phyloP scores from a whole-genome alignment of 495 filamentous ascomycete genomes.

The Penicillium crystallinum region DNA sequence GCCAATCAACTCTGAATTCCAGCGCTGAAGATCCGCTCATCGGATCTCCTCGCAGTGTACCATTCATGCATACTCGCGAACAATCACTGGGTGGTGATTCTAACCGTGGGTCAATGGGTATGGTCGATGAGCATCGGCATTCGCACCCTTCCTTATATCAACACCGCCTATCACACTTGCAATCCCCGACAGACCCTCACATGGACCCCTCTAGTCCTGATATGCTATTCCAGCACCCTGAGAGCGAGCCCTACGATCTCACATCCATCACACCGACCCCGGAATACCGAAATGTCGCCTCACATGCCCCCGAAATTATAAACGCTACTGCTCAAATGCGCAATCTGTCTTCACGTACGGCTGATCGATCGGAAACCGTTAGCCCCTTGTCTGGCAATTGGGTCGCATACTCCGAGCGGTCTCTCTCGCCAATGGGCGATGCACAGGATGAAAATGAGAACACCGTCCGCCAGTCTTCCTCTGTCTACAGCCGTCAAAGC shows the following conservation, averaged over 20 bases:
- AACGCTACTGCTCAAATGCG: constrained; percentile 14
- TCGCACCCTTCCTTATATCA: constrained; percentile 19
- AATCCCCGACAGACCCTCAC: constrained; percentile 28
- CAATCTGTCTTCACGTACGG: constrained; percentile 21
- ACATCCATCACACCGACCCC: constrained; percentile 21
- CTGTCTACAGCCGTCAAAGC: constrained; percentile 40
- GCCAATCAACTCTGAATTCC: constrained; percentile 50
- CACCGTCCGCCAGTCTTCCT: constrained; percentile 38
- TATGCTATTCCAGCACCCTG: constrained; percentile 24
- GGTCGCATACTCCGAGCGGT: constrained; percentile 56
- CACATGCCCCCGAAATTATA: constrained; percentile 15
- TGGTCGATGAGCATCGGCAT: constrained; percentile 17
- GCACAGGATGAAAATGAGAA: constrained; percentile 24
- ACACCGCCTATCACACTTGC: constrained; percentile 25
- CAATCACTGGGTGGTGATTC: constrained; percentile 45
- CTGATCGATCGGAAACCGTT: constrained; percentile 29
- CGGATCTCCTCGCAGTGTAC: constrained; percentile 54
- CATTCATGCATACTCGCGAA: constrained; percentile 70
- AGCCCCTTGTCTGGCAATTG: constrained; percentile 52
- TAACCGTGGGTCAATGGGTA: constrained; percentile 26
- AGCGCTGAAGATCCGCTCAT: constrained; percentile 57
- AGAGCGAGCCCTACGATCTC: constrained; percentile 24
- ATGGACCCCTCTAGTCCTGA: constrained; percentile 38
- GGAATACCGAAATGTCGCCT: constrained; percentile 22
- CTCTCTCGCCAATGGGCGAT: constrained; percentile 38